A percentile compares a stretch with the other conserved stretches of the same genome.
These are phyloP conservation scores for Fraxinus xanthoxyloides DNA, from an alignment of 305 asterid genomes.

Conservation along the genomic window DNA sequence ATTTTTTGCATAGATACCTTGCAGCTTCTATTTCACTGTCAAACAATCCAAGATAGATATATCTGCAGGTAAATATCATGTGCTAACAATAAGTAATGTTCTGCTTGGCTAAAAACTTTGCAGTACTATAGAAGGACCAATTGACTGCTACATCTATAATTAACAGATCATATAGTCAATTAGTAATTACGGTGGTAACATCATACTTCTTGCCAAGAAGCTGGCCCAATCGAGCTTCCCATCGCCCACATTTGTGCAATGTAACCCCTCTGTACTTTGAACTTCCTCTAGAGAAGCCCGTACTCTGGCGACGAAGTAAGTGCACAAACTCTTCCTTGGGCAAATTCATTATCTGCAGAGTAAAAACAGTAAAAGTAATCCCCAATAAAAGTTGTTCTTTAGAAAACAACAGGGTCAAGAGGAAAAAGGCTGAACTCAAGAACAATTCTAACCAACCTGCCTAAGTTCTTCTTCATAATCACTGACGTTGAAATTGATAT, in stretches of 20 bases:
- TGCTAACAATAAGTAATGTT: constrained; percentile 15
- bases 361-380: constrained; percentile 11
- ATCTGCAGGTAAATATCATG: constrained; percentile 52
- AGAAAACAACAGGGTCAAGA: neutral
- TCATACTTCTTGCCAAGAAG: constrained; percentile 96
- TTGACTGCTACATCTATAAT: neutral
- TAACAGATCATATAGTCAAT: neutral
- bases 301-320: constrained; percentile 87
- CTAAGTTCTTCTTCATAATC: constrained; percentile 77
- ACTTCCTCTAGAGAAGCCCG: constrained; percentile 93
- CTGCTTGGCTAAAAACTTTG: neutral
- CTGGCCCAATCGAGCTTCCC: constrained; percentile 99
- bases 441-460: constrained; percentile 48
- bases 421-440: neutral
- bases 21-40: constrained; percentile 95
- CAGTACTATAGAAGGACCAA: neutral
- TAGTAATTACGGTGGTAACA: neutral
- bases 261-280: constrained; percentile 94
- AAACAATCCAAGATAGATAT: constrained; percentile 86
- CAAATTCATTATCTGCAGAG: constrained; percentile 64
- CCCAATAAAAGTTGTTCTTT: constrained; percentile 10
- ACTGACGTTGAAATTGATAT: constrained; percentile 69
- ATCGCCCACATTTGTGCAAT: constrained; percentile 90
- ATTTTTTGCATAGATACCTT: constrained; percentile 45
- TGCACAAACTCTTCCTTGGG: constrained; percentile 94